Evolutionary conservation across 768 basidiomycete genomes (phyloP).

Genomic region (Rhizopogon vulgaris): DNA sequence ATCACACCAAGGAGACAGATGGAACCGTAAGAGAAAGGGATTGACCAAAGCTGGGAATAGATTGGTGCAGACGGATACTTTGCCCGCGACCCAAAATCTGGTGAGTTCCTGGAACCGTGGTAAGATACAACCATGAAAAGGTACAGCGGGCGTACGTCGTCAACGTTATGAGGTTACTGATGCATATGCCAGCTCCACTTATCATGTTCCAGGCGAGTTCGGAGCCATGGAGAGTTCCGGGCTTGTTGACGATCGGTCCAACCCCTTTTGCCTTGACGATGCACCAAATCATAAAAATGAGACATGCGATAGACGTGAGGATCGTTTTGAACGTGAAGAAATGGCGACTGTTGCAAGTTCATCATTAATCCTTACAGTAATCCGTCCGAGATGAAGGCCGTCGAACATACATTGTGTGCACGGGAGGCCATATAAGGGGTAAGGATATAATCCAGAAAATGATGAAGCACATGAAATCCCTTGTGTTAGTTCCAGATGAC

Average conservation of each 20-base stretch:
- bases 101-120: conserved; percentile 41
- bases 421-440: conserved; percentile 73
- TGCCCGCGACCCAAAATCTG: conserved; percentile 58
- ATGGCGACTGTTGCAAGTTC: conserved; percentile 40
- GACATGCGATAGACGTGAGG: conserved; percentile 55
- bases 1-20: conserved; percentile 73
- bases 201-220: conserved; percentile 67
- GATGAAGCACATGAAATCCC: conserved; percentile 72
- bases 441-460: conserved; percentile 74
- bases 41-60: conserved; percentile 55
- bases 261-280: conserved; percentile 69
- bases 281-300: conserved; percentile 68
- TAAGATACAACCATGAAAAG: not conserved
- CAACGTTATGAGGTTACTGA: conserved; percentile 70
- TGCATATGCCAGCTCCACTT: conserved; percentile 55
- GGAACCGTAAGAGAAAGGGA: conserved; percentile 63
- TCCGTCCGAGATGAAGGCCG: not conserved
- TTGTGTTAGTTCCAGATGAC: conserved; percentile 62
- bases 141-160: conserved; percentile 39
- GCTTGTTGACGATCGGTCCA: conserved; percentile 61
- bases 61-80: conserved; percentile 44
- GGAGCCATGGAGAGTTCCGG: conserved; percentile 50
- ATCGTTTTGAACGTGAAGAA: conserved; percentile 71
- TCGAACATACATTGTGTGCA: conserved; percentile 57
- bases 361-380: not conserved